A percentile compares a stretch with the other conserved stretches of the same genome.
Conservation (phyloP, 202 grass and related monocot genomes). For the Setaria viridis region DNA sequence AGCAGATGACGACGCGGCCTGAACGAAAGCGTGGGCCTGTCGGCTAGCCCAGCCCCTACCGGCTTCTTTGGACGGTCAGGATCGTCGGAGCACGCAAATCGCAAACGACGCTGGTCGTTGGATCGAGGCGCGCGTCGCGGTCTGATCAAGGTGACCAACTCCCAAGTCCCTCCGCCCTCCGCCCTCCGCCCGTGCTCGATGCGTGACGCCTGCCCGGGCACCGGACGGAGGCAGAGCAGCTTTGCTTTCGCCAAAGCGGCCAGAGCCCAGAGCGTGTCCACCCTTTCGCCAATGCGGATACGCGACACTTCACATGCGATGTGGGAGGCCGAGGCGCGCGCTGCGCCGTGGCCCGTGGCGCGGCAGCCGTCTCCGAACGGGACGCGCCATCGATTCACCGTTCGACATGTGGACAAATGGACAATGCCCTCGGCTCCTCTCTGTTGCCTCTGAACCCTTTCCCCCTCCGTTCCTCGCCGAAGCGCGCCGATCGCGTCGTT, state of each 20-base stretch:
- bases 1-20: not conserved
- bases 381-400: not conserved
- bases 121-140: not conserved
- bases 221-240: not conserved
- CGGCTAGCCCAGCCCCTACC: not conserved
- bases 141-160: not conserved
- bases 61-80: not conserved
- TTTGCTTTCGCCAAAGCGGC: not conserved
- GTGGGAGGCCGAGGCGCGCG: too few species aligned
- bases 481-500: too few species aligned
- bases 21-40: not conserved
- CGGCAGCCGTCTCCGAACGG: not conserved
- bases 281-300: not conserved
- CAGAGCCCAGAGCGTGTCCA: not conserved
- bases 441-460: not conserved
- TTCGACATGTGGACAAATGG: too few species aligned
- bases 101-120: not conserved
- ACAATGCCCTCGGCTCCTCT: too few species aligned
- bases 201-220: not conserved
- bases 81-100: not conserved
- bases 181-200: not conserved
- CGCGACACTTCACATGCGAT: not conserved
- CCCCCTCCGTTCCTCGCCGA: too few species aligned
- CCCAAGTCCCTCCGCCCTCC: too few species aligned
- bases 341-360: too few species aligned